phyloP scores from a whole-genome alignment of 306 rosid genomes.

The Lathyrus tuberosus region DNA sequence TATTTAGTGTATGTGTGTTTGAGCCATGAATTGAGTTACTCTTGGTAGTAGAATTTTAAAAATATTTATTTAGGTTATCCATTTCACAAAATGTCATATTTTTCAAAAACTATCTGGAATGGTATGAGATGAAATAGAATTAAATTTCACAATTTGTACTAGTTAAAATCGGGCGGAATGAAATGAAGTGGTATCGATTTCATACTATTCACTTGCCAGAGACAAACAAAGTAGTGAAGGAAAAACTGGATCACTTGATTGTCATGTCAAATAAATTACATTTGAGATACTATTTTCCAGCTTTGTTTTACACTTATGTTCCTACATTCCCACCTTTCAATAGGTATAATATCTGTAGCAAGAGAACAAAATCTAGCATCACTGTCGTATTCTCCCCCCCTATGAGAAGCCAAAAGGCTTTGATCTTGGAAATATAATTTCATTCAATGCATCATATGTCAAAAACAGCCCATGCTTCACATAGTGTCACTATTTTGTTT shows the following conservation, averaged over 20 bases:
- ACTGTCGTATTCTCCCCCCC: neutral
- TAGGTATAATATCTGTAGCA: neutral
- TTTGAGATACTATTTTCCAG: neutral
- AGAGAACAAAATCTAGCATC: neutral
- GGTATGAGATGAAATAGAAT: no score
- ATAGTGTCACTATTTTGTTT: conserved; percentile 61
- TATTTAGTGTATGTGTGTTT: neutral
- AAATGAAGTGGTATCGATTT: no score
- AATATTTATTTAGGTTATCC: neutral
- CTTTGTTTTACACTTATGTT: conserved; percentile 4
- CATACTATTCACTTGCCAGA: neutral
- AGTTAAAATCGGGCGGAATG: no score
- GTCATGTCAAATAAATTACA: neutral
- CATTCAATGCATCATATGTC: conserved; percentile 8
- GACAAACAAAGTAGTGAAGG: neutral
- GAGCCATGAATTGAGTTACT: neutral
- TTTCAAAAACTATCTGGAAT: no score
- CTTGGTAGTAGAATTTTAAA: neutral
- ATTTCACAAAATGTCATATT: no score
- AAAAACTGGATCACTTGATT: neutral
- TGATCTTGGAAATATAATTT: neutral
- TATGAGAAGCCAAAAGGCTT: neutral
- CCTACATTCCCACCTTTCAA: neutral
- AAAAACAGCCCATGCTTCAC: conserved; percentile 7
- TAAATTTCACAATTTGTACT: no score